A percentile compares a stretch with the other conserved stretches of the same genome.
Conservation (phyloP, 2,329 filamentous ascomycete species). For the Cladosporium sp. region DNA sequence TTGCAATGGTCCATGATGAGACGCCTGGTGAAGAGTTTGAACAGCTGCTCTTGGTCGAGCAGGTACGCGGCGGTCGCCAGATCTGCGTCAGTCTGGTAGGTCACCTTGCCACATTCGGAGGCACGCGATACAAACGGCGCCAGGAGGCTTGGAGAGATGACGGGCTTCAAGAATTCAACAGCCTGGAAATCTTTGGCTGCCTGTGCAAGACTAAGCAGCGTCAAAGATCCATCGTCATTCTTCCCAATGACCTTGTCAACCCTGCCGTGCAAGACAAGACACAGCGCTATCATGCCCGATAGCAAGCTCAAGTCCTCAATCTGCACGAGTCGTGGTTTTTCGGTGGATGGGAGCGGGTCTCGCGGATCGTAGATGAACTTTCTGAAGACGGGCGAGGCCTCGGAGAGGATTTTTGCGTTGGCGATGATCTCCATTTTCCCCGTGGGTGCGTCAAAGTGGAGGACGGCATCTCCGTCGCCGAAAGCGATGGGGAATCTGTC, state of each 20-base stretch:
- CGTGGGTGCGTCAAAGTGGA: neutral
- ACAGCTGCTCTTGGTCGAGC: neutral
- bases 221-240: neutral
- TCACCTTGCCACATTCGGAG: neutral
- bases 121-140: neutral
- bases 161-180: neutral
- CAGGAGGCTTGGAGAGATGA: neutral
- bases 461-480: neutral
- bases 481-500: neutral
- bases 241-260: neutral
- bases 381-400: neutral
- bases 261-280: neutral
- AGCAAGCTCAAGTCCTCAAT: neutral
- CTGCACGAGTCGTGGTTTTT: neutral
- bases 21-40: neutral
- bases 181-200: neutral
- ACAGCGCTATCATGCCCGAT: neutral
- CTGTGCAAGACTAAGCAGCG: neutral
- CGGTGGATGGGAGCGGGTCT: neutral
- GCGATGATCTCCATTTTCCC: neutral
- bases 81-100: neutral
- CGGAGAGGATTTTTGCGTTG: neutral
- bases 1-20: neutral
- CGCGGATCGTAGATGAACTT: neutral
- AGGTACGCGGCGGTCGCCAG: neutral